phyloP scores from a whole-genome alignment of 108 stramenopile genomes.

The Nitzschia palea region DNA sequence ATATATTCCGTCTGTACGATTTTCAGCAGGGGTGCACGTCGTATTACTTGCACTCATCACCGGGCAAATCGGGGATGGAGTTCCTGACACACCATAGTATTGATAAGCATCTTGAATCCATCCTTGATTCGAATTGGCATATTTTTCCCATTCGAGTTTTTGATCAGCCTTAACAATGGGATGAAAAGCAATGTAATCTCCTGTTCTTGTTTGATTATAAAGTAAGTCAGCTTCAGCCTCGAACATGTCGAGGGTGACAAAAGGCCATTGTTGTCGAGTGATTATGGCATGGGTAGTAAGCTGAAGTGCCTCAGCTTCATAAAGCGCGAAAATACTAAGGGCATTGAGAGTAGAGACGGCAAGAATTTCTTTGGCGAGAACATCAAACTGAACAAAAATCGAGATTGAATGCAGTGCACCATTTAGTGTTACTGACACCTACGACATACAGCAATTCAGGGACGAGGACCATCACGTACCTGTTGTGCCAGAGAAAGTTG shows the following conservation, averaged over 20 bases:
- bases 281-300: neutral
- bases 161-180: slow-evolving; percentile 9
- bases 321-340: neutral
- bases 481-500: neutral
- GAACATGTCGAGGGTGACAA: neutral
- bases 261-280: neutral
- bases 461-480: neutral
- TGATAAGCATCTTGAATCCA: slow-evolving; percentile 1
- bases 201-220: neutral
- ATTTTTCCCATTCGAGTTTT: slow-evolving; percentile 7
- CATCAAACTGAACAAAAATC: neutral
- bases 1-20: neutral
- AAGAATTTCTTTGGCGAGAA: neutral
- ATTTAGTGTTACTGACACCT: too few relatives aligned
- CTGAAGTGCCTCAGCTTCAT: neutral
- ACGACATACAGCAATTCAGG: neutral
- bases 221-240: neutral
- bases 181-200: neutral
- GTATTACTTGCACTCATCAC: neutral
- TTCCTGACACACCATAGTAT: neutral
- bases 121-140: neutral
- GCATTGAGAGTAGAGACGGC: neutral
- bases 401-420: too few relatives aligned
- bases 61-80: neutral
- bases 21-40: neutral